These are phyloP conservation scores for Pseudogymnoascus sp. DNA, from an alignment of 2,329 filamentous ascomycete genomes.

Conservation along the genomic window DNA sequence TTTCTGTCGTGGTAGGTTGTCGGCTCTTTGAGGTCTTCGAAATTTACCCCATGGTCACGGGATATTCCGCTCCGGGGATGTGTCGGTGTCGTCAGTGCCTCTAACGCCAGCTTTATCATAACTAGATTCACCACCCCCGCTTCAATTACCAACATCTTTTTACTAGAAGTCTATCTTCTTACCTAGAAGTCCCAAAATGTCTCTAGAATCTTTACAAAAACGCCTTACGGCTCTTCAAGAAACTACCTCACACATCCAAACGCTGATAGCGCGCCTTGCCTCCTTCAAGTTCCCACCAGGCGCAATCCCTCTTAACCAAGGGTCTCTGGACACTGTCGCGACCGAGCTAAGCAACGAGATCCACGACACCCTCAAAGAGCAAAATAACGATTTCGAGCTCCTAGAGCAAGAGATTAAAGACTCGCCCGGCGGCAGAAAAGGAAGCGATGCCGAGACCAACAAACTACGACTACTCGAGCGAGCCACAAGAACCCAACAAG, in stretches of 20 bases:
- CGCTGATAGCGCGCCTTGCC: constrained; percentile 52
- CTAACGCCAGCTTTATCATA: constrained; percentile 1
- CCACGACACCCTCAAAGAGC: constrained; percentile 64
- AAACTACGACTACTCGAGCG: constrained; percentile 59
- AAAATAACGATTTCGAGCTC: constrained; percentile 77
- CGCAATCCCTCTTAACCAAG: constrained; percentile 42
- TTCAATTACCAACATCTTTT: neutral
- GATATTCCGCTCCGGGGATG: neutral
- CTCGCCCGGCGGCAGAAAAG: constrained; percentile 44
- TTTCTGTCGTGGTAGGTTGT: neutral
- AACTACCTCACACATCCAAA: constrained; percentile 49
- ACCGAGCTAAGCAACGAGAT: constrained; percentile 73
- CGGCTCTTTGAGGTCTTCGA: neutral
- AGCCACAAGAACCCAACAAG: constrained; percentile 57
- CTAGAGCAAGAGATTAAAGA: constrained; percentile 71
- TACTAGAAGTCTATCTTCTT: neutral
- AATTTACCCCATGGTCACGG: constrained; percentile 9
- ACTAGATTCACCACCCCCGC: neutral
- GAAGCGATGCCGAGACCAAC: constrained; percentile 51
- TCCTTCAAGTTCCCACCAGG: constrained; percentile 52
- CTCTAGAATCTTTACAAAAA: constrained; percentile 55
- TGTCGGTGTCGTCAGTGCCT: neutral
- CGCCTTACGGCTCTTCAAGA: constrained; percentile 53
- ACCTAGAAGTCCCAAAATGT: constrained; percentile 37
- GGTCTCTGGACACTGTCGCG: constrained; percentile 26